Base-by-base conservation (phyloP, 2,329 filamentous ascomycete species). In the Coniella vitis region DNA sequence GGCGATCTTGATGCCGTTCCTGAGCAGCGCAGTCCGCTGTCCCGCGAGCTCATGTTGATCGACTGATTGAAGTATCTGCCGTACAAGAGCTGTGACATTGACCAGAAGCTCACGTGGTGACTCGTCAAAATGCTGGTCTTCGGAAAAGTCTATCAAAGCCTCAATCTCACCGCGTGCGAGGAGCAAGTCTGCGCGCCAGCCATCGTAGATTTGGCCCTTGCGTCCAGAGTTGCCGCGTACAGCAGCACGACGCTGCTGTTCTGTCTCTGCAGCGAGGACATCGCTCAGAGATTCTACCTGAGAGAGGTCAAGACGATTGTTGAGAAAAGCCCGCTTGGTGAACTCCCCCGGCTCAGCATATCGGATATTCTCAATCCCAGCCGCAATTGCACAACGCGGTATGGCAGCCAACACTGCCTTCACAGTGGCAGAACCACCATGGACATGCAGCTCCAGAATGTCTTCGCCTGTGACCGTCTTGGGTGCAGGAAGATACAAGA, bases 291-390 rank as follows among this genome's bases (percentile, higher is more conserved):
- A 74, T 64, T 86, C 83, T 7, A 86, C 86, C 66, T 98, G 90
- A 2, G 89, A 87, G 1, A 98, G 76, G 59, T 94, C 87, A 4
- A 98, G 76, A 2, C 89, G 81, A 58, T 84, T 76, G 63, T 96
- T 93, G 62, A 90, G 75, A 61, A 98, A 98, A 4, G 93, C 90
- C 34, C 93, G 83, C 53, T 84, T 83, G 4, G 93, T 98, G 65
- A 98, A 98, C 63, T 98, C 93, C 48, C 93, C 93, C 0, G 93
- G 86, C 61, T 96, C 91, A 3, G 93, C 93, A 62, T 95, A 95
- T 25, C 90, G 87, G 50, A 95, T 81, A 25, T 7, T 19, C 29
- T 16, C 17, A 38, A 68, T 67, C 22, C 9, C 45, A 14, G 40
- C 10, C 4, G 41, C n/a, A 21, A 14, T 25, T 17, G 17, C n/a